Evolutionary conservation across 1,284 basidiomycete species (phyloP).

Genomic region (Singerocomus inundabilis): DNA sequence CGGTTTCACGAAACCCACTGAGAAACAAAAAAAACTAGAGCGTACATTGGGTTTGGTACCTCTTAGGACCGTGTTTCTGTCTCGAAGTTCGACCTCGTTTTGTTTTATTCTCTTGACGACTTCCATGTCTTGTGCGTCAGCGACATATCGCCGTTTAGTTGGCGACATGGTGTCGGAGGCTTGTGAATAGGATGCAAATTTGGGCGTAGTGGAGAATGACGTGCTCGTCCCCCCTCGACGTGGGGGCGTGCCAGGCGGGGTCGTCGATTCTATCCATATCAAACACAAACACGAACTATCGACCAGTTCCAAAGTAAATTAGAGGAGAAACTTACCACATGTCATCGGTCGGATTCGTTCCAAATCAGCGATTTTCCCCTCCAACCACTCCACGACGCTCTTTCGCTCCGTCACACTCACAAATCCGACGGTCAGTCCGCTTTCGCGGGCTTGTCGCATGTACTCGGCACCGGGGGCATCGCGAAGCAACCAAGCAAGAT

Average conservation of each 20-base stretch:
- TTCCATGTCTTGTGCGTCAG: constrained; percentile 76
- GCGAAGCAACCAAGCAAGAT: constrained; percentile 74
- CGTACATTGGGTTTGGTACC: constrained; percentile 75
- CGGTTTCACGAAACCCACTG: background rate
- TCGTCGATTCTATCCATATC: constrained; percentile 43
- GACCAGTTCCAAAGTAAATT: background rate
- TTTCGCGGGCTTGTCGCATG: constrained; percentile 78
- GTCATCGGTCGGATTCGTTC: constrained; percentile 56
- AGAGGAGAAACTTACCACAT: constrained; percentile 41
- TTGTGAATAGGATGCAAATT: constrained; percentile 28
- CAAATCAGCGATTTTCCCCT: constrained; percentile 58
- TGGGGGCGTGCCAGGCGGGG: constrained; percentile 67
- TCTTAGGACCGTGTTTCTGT: constrained; percentile 73
- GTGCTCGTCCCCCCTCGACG: constrained; percentile 32
- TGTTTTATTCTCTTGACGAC: constrained; percentile 79
- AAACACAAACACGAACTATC: background rate
- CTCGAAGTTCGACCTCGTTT: constrained; percentile 71
- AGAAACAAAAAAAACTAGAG: background rate
- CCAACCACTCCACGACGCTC: constrained; percentile 79
- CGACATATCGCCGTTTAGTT: constrained; percentile 74
- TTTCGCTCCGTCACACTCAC: constrained; percentile 87
- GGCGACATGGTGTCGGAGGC: constrained; percentile 45
- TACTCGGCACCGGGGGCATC: constrained; percentile 80
- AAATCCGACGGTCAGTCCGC: constrained; percentile 69
- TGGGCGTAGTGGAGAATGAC: constrained; percentile 39